Percentiles rank a stretch among this genome's conserved stretches.
These are phyloP conservation scores for Raphanus raphanistrum DNA, from an alignment of 345 rosid species.

Conservation along the genomic window DNA sequence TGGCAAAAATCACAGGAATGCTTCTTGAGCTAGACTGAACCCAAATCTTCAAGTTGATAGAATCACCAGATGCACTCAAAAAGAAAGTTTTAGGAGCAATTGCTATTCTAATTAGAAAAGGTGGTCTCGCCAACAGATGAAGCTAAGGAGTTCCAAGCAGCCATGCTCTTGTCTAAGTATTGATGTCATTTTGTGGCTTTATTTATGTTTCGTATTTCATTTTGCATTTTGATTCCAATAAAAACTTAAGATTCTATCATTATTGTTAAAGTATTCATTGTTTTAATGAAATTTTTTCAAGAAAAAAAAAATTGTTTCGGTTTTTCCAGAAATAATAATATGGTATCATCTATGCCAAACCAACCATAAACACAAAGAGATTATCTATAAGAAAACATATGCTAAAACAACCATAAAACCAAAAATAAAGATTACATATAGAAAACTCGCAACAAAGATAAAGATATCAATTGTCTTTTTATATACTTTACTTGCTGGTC, in stretches of 20 bases:
- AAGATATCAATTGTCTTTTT: too few species aligned
- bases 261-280: neutral
- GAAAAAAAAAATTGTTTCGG: neutral
- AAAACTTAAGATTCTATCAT: neutral
- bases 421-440: neutral
- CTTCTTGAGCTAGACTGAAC: neutral
- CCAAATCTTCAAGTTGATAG: neutral
- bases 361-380: neutral
- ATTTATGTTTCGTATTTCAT: neutral
- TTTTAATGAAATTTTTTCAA: neutral
- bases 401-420: neutral
- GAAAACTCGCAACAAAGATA: neutral
- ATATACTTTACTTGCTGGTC: too few species aligned
- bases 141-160: neutral
- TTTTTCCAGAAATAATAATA: neutral
- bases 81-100: neutral
- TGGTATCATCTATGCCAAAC: neutral
- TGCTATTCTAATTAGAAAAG: neutral
- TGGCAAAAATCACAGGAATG: neutral
- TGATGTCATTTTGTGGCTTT: neutral
- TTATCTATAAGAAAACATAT: neutral
- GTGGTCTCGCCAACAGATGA: neutral
- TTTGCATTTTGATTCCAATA: neutral
- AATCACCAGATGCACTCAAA: conserved; percentile 7
- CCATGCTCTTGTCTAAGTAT: neutral